Evolutionary conservation across 805 yeast genomes (phyloP), one percentile per base, ranked within the genome.

Genomic region (Alloascoidea hylecoeti): DNA sequence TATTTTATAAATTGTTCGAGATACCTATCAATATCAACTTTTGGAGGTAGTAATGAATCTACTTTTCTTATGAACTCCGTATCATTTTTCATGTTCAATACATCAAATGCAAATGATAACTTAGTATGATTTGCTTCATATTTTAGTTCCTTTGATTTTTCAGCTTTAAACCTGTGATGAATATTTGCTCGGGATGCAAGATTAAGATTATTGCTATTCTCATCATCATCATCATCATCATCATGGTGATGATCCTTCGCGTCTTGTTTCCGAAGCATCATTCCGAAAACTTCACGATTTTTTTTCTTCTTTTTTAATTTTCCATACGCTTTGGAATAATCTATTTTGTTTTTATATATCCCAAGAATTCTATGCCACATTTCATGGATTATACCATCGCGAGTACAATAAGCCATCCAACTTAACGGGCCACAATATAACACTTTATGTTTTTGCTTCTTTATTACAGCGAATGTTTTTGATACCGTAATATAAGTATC

Each of bases 211-310:
- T n/a, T n/a, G n/a, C 9, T 9, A 9, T 23, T n/a, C 9, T 23
- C 30, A 23, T 23, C 13, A 23, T 23, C 30, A 23, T 23, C 13
- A 23, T 23, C 13, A 23, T 23, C 30, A 23, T 23, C 30, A 23
- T 23, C 30, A 23, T 23, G 30, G n/a, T 23, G 30, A 23, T 23
- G 30, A 23, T n/a, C 30, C 30, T 23, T 9, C 30, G n/a, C n/a
- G 13, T n/a, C 9, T 23, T 9, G n/a, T 23, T n/a, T 23, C 30
- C n/a, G 9, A 9, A 9, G 9, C 13, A 9, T 9, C 30, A 23
- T 23, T 23, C n/a, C n/a, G n/a, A 23, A 23, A 9, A 9, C n/a
- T 23, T 23, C 30, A n/a, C 30, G 30, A 23, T 23, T 23, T n/a
- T 23, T 23, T 23, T n/a, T 23, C 30, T n/a, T 23, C 13, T n/a